Conservation (phyloP, 108 stramenopile genomes). For the Nitzschia sp. region DNA sequence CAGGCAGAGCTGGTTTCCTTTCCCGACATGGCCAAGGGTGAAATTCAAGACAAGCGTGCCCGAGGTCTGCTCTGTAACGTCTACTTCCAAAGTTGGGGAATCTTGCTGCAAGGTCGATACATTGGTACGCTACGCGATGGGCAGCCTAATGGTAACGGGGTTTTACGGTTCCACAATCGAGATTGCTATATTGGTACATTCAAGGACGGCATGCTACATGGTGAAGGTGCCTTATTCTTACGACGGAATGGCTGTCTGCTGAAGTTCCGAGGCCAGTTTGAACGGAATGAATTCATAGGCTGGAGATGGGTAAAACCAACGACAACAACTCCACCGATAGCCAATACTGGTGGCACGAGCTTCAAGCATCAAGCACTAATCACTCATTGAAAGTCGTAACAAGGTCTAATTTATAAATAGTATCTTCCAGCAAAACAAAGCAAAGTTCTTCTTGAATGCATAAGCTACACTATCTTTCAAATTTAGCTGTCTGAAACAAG, state of each 20-base stretch:
- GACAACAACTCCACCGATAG: too few relatives aligned
- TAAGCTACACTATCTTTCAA: too few relatives aligned
- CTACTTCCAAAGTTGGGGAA: slow-evolving; percentile 2
- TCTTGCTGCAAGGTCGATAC: slow-evolving; percentile 3
- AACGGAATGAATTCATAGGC: slow-evolving; percentile 16
- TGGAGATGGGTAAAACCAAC: neutral
- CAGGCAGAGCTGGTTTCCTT: neutral
- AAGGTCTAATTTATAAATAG: too few relatives aligned
- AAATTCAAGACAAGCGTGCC: slow-evolving; percentile 5
- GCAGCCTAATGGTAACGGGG: slow-evolving; percentile 19
- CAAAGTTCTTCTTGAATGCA: too few relatives aligned
- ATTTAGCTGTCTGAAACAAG: too few relatives aligned
- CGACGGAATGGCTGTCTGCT: neutral
- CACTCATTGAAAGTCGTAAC: too few relatives aligned
- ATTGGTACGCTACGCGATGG: slow-evolving; percentile 6
- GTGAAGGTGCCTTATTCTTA: slow-evolving; percentile 23
- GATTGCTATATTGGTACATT: slow-evolving; percentile 28
- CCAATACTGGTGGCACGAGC: too few relatives aligned
- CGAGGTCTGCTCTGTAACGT: slow-evolving; percentile 1
- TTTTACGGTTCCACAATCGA: slow-evolving; percentile 24
- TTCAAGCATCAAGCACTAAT: too few relatives aligned
- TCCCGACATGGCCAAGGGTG: slow-evolving; percentile 19
- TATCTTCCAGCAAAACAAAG: too few relatives aligned
- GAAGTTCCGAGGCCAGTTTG: slow-evolving; percentile 12
- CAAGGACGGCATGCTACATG: slow-evolving; percentile 14